Evolutionary conservation across 345 rosid genomes (phyloP).

Genomic region (Draba incana): DNA sequence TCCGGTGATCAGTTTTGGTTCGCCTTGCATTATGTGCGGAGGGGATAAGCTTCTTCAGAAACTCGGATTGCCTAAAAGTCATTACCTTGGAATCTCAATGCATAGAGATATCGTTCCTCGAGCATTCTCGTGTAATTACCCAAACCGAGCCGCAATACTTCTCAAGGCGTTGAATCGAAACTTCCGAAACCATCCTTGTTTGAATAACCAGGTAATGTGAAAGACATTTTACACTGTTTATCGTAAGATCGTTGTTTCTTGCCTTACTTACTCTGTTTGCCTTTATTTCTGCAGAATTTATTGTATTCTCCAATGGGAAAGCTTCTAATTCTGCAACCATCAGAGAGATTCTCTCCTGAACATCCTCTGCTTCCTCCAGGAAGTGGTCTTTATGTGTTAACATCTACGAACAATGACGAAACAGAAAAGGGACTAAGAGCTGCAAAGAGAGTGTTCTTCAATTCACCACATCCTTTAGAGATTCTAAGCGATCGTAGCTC

Average conservation of each 20-base stretch:
- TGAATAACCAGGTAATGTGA: conserved; percentile 67
- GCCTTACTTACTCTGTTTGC: background rate
- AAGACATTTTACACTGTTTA: conserved; percentile 9
- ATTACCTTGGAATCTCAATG: conserved; percentile 74
- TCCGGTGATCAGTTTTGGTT: conserved; percentile 90
- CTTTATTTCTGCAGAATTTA: conserved; percentile 55
- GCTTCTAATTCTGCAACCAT: conserved; percentile 91
- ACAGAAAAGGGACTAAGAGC: conserved; percentile 67
- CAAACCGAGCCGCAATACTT: conserved; percentile 71
- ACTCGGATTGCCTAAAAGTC: conserved; percentile 79
- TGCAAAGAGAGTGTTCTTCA: conserved; percentile 73
- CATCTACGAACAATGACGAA: conserved; percentile 45
- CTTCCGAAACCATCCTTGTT: conserved; percentile 89
- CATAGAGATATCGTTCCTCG: conserved; percentile 98
- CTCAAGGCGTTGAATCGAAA: conserved; percentile 86
- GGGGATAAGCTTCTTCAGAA: conserved; percentile 76
- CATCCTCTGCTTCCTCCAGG: conserved; percentile 94
- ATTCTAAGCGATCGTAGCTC: conserved; percentile 82
- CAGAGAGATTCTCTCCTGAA: conserved; percentile 78
- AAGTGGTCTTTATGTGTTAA: conserved; percentile 75
- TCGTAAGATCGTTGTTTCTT: conserved; percentile 10
- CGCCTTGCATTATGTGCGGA: conserved; percentile 95
- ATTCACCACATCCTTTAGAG: conserved; percentile 98
- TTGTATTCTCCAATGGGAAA: conserved; percentile 93
- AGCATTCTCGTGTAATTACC: conserved; percentile 94